Percentiles rank a stretch among this genome's conserved stretches.
These are phyloP conservation scores for Sugiyamaella japonica DNA, from an alignment of 1,139 yeast genomes.

Conservation along the genomic window DNA sequence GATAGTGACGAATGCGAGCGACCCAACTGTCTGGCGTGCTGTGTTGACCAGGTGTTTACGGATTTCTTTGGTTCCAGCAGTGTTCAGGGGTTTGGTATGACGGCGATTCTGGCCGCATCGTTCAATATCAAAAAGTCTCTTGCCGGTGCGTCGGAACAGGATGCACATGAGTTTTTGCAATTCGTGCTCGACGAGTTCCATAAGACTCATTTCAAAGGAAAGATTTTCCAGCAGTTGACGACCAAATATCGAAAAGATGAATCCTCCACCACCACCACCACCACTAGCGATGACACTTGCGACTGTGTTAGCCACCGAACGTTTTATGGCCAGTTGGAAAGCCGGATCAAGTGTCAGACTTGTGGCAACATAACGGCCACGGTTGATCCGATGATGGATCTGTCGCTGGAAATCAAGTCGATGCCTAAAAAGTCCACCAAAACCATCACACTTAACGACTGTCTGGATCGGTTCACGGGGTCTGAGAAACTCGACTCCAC, in stretches of 20 bases:
- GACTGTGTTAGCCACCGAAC: constrained; percentile 79
- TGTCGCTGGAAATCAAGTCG: constrained; percentile 62
- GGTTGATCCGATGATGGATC: constrained; percentile 86
- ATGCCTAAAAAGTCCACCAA: constrained; percentile 17
- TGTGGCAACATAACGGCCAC: constrained; percentile 69
- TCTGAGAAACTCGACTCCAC: constrained; percentile 73
- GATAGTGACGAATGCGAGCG: constrained; percentile 31
- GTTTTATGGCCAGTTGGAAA: constrained; percentile 71
- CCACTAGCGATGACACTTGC: constrained; percentile 46
- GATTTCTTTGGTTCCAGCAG: constrained; percentile 57
- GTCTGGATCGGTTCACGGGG: constrained; percentile 73
- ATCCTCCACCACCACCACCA: not conserved
- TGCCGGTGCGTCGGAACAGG: constrained; percentile 96
- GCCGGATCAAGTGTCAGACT: constrained; percentile 69
- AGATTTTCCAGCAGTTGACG: constrained; percentile 18
- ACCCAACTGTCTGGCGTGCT: constrained; percentile 72
- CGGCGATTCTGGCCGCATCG: constrained; percentile 70
- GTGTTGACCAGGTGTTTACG: constrained; percentile 73
- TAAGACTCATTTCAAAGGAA: constrained; percentile 32
- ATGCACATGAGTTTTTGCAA: constrained; percentile 97
- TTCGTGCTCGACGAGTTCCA: constrained; percentile 84
- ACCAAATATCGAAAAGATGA: constrained; percentile 4
- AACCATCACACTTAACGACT: constrained; percentile 51
- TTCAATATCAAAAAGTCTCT: constrained; percentile 81
- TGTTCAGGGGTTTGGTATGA: constrained; percentile 71